Conservation (phyloP, 129 eudicot genomes). For the Helianthus tuberosus region DNA sequence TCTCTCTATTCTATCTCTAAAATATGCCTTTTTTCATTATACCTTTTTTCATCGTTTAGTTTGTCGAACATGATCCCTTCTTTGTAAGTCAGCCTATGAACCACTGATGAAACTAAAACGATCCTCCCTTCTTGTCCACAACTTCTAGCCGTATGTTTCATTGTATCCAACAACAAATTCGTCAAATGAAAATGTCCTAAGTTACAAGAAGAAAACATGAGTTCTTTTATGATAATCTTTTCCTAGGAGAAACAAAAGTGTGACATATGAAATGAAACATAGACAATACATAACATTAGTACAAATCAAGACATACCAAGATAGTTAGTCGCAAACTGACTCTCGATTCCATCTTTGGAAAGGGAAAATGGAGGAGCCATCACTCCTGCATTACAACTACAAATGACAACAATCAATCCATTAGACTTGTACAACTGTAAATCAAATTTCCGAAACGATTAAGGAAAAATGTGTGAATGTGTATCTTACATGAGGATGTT, state of each 20-base stretch:
- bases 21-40: neutral
- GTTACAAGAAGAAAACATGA: too few relatives aligned
- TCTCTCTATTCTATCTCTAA: too few relatives aligned
- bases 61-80: conserved; percentile 80
- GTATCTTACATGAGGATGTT: conserved; percentile 76
- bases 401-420: neutral
- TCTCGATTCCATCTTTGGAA: conserved; percentile 73
- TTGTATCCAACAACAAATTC: conserved; percentile 72
- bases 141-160: conserved; percentile 69
- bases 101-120: conserved; percentile 68
- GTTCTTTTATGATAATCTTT: too few relatives aligned
- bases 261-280: too few relatives aligned
- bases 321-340: conserved; percentile 87
- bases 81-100: conserved; percentile 46
- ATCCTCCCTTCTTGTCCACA: conserved; percentile 83
- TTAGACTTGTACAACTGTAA: neutral
- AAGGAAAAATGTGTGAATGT: neutral
- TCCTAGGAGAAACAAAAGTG: too few relatives aligned
- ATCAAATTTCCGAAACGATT: neutral
- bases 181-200: conserved; percentile 84
- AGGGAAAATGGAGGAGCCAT: conserved; percentile 75
- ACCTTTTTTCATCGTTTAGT: conserved; percentile 72
- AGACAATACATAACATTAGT: too few relatives aligned
- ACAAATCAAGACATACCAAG: conserved; percentile 8
- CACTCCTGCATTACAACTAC: conserved; percentile 87